Base-by-base conservation (phyloP, 306 rosid genomes). In the Castanea mollissima region DNA sequence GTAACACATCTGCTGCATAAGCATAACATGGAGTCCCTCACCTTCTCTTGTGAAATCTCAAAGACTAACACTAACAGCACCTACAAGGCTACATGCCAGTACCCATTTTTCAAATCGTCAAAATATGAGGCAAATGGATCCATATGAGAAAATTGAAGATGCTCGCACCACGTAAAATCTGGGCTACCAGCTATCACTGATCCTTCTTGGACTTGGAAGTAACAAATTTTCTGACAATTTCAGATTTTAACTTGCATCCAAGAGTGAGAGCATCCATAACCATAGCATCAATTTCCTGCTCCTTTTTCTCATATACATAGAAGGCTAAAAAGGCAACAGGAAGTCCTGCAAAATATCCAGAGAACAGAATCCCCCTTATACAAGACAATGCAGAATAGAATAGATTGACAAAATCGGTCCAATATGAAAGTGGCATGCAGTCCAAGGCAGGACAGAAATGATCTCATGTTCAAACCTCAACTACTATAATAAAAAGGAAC, bases 221-320 rank as follows among this genome's bases (percentile, higher is more conserved):
- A 34, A 80, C 76, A 80, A 86, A 68, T 82, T 84, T 95, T 67
- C 74, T 71, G 74, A 80, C 77, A 27, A 89, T 12, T 74, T 86
- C 85, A 59, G 91, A 87, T 84, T 84, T 92, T 80, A 91, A 70
- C 83, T 89, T 87, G 91, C 86, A 75, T 76, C 89, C 92, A 75
- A 81, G 76, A 78, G 90, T 79, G 79, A 73, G 80, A 23, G 83
- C 32, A 78, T 76, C 77, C 13, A 83, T 65, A 52, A 87, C 83
- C 86, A 90, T 14, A 67, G 79, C 86, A 85, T 91, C 98, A 57
- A 95, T 89, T 71, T 86, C 92, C 82, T 90, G 85, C 82, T 95
- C 98, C 84, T 91, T 86, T 86, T 86, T 87, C 81, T 95, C 99
- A 71, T 95, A 92, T 20, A 87, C 68, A 74, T 82, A 87, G 88